phyloP scores from a whole-genome alignment of 1,284 basidiomycete species.

The Melampsora larici-populina region DNA sequence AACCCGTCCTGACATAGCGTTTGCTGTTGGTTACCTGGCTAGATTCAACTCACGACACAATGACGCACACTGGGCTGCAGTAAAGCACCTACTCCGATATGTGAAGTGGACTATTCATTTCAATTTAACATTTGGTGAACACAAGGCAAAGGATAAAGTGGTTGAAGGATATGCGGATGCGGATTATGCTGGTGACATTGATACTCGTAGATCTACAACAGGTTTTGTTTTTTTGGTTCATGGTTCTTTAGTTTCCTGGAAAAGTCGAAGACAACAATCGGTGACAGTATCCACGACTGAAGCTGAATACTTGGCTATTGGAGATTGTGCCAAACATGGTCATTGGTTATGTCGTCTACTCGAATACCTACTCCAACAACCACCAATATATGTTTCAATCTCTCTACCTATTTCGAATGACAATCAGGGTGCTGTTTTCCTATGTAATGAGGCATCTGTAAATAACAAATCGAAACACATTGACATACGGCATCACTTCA shows the following conservation, averaged over 20 bases:
- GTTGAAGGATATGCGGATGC: background rate
- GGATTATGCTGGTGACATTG: too few relatives aligned
- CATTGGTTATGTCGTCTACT: background rate
- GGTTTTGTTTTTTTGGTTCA: background rate
- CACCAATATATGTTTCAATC: background rate
- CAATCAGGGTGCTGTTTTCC: too few relatives aligned
- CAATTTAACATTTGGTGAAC: background rate
- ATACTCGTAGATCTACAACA: background rate
- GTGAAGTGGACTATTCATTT: background rate
- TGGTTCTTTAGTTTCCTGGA: too few relatives aligned
- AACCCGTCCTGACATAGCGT: too few relatives aligned
- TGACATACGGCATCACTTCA: too few relatives aligned
- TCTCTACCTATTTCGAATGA: background rate
- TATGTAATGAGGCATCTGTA: too few relatives aligned
- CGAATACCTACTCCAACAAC: background rate
- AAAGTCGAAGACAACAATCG: too few relatives aligned
- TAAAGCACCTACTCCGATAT: background rate
- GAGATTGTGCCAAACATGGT: background rate
- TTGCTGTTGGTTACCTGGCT: background rate
- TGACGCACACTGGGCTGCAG: background rate
- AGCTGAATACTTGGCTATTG: too few relatives aligned
- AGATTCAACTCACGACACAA: background rate
- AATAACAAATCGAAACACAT: too few relatives aligned
- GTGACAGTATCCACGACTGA: too few relatives aligned
- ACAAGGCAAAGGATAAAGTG: background rate